phyloP scores from a whole-genome alignment of 2,329 filamentous ascomycete species.

The Ophiocordyceps sinensis region DNA sequence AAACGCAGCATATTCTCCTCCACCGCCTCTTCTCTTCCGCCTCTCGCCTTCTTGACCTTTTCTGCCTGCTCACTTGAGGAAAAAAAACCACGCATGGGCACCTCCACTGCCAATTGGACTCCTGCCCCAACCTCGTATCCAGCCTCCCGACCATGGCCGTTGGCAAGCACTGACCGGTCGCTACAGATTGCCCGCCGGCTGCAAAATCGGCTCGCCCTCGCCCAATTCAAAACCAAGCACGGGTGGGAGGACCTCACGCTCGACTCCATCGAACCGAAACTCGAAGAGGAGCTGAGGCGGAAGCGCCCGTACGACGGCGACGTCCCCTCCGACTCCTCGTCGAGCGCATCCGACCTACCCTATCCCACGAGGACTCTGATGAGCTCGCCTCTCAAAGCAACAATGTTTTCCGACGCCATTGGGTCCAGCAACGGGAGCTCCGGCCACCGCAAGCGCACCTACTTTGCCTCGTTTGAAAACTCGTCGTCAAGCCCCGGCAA shows the following conservation, averaged over 20 bases:
- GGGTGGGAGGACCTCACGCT: conserved; percentile 86
- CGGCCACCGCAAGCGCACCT: conserved; percentile 50
- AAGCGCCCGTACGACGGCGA: conserved; percentile 58
- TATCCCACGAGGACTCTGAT: conserved; percentile 56
- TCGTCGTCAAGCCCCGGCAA: conserved; percentile 46
- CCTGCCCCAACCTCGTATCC: not conserved
- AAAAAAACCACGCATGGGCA: too few relatives aligned
- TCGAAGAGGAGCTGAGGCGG: conserved; percentile 65
- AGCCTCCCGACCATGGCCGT: not conserved
- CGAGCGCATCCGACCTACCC: conserved; percentile 63
- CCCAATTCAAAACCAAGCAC: conserved; percentile 94
- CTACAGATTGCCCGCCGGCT: conserved; percentile 77
- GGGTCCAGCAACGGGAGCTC: conserved; percentile 54
- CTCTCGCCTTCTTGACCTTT: too few relatives aligned
- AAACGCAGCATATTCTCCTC: too few relatives aligned
- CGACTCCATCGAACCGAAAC: conserved; percentile 70
- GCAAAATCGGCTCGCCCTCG: conserved; percentile 85
- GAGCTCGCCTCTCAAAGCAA: conserved; percentile 72
- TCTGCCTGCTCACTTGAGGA: too few relatives aligned
- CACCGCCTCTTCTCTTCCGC: too few relatives aligned
- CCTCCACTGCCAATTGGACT: not conserved
- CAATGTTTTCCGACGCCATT: conserved; percentile 74
- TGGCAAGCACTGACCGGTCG: not conserved
- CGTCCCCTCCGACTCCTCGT: conserved; percentile 74
- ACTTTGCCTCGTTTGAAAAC: conserved; percentile 43